Base-by-base conservation (phyloP, 2,329 filamentous ascomycete species). In the Sphaerostilbella broomeana region DNA sequence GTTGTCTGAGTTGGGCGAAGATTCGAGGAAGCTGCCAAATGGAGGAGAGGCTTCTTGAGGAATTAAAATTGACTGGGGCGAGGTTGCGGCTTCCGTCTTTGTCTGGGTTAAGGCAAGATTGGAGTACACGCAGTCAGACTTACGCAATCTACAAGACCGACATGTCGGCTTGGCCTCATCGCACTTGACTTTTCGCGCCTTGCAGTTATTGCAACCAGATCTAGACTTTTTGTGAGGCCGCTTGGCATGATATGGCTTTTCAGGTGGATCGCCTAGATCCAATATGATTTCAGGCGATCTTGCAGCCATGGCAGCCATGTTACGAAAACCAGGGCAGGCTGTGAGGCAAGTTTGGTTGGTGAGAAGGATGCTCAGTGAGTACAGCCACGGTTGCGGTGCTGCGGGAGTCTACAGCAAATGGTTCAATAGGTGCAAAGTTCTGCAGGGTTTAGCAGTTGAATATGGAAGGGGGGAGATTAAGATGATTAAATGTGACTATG, bases 141-240 rank as follows among this genome's bases (percentile, higher is more conserved):
- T 65, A 42, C 73, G 65, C 43, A 70, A 53, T 28, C 55, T 62
- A 52, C 74, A 77, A 20, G 65, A 61, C 27, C 64, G 64, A 49
- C 73, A 77, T 3, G 59, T 51, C 0, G 74, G 74, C 19, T 62
- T 65, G 5, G 49, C 60, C 51, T 77, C 72, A 44, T 73, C 68
- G 55, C 73, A 76, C 56, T 73, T 75, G 38, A 73, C 69, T 54
- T 72, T 75, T 39, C 73, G 67, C 12, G 56, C 54, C 56, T 77
- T 77, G 63, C 73, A 77, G 50, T 69, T 72, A 45, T 59, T 60
- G 49, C 73, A 77, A 5, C 72, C 73, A 3, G 62, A 59, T 20
- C 73, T 61, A 2, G 72, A 74, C 54, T 77, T 77, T 47, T 62
- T 70, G 53, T 77, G 73, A 33, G 72, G 70, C 9, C 72, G 64